Evolutionary conservation across 768 basidiomycete species (phyloP), one percentile per base, ranked within the genome.

Genomic region (Harrya chromipes): DNA sequence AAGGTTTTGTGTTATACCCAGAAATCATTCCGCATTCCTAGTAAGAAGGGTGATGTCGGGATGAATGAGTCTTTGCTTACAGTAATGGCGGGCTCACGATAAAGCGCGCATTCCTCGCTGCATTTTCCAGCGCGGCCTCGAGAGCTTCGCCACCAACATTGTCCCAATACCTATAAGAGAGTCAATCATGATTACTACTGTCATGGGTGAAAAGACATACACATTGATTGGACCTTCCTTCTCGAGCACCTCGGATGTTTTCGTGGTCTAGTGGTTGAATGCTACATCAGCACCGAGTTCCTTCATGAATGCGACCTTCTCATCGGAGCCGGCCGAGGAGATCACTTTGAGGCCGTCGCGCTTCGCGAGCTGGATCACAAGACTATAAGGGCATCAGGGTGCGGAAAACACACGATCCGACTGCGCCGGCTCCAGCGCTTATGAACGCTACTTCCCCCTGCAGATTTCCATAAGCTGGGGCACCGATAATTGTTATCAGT

Each of bases 251-350:
- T 82, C 76, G 1, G 58, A 56, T 0, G 77, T 80, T 36, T 71
- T 67, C 1, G 70, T 69, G 0, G 74, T 85, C 72, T 88, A 83
- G 67, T 83, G 86, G 65, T 87, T 85, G 72, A 85, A 86, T 1
- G 74, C 79, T 9, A 83, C 74, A 55, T 89, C 85, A 0, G 79
- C 77, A 0, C 84, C 85, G 34, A 84, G 54, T 5, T 73, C 71
- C 43, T 74, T 74, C 63, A 83, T 68, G 60, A 76, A 84, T 6
- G 71, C 62, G 12, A 88, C 82, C 64, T 88, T 87, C 41, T 83
- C 80, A 20, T 87, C 83, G 0, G 78, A 77, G 1, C 87, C 84
- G 0, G 82, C 81, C 1, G 81, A 83, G 0, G 77, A 82, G 41
- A 89, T 83, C 47, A 87, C 86, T 56, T 82, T 83, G 14, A 74